Percentiles rank a stretch among this genome's conserved stretches.
phyloP scores from a whole-genome alignment of 306 rosid genomes.

The Cajanus cajan region DNA sequence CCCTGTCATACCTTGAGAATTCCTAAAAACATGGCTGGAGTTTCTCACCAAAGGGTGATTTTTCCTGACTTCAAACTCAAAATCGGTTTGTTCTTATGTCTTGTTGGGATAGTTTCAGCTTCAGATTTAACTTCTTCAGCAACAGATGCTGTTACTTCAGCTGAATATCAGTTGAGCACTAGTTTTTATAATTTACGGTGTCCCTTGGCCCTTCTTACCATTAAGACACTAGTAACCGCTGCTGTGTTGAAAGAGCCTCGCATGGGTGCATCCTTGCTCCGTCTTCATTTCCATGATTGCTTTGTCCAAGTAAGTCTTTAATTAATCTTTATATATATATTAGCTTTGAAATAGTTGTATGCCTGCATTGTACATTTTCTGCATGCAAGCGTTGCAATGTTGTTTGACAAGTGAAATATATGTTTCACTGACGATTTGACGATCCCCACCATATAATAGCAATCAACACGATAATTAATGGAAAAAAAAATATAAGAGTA shows the following conservation, averaged over 20 bases:
- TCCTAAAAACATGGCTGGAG: constrained; percentile 10
- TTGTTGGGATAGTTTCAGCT: constrained; percentile 36
- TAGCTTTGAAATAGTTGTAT: not conserved
- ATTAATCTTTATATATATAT: not conserved
- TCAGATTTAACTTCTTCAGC: not conserved
- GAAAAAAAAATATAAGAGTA: not conserved
- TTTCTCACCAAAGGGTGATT: not conserved
- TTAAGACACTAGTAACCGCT: constrained; percentile 16
- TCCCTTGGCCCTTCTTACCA: constrained; percentile 41
- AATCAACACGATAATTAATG: not conserved
- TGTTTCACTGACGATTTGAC: not conserved
- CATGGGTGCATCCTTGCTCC: constrained; percentile 65
- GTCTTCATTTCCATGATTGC: constrained; percentile 71
- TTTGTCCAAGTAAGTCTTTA: constrained; percentile 53
- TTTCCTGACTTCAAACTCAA: not conserved
- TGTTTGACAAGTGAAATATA: not conserved
- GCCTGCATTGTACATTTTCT: not conserved
- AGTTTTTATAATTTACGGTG: constrained; percentile 31
- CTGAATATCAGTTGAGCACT: constrained; percentile 1
- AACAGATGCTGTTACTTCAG: not conserved
- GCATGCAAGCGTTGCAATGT: not conserved
- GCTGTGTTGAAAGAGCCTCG: constrained; percentile 50
- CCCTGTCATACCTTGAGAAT: not conserved
- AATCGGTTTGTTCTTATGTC: constrained; percentile 12
- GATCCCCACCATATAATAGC: not conserved